Evolutionary conservation across 1,139 yeast genomes (phyloP), one percentile per base, ranked within the genome.

Genomic region (Pichia cactophila): DNA sequence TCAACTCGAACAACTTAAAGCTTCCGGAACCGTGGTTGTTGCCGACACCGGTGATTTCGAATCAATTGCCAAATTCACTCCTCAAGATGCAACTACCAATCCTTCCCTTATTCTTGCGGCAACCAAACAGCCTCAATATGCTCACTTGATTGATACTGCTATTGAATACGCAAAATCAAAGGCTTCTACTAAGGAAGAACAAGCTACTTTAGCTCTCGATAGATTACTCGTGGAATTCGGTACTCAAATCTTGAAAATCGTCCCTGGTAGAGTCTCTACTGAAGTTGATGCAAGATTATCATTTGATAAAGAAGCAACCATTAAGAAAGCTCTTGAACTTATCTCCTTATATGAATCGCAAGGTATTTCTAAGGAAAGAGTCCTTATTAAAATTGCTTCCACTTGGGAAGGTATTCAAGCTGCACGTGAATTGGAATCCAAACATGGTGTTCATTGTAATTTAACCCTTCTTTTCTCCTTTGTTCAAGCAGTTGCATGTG

Each of bases 351-450:
- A 90, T 80, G 77, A 87, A 75, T 73, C 81, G 56, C 77, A 78
- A 65, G 97, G 97, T 60, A 84, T 92, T 63, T 66, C 72, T 58
- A 88, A 86, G 77, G 96, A 90, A 58, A 81, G 97, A 71, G 80
- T 92, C 55, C 80, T 92, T 68, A 94, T 92, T 73, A 92, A 92
- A 81, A 80, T 94, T 63, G 98, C 98, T 56, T 86, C 97, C 57
- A 92, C 98, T 60, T 92, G 94, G 88, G 98, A 92, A 76, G 98
- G 98, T 78, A 92, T 92, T 69, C 96, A 88, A 74, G 98, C 98
- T 62, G 98, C 99, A 54, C 81, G 83, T 69, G 96, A 86, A 71
- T 81, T 94, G 69, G 98, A 94, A 77, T 70, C 83, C 59, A 82
- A 92, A 73, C 79, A 92, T 76, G 89, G 82, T 50, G 81, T 92